Evolutionary conservation across 2,329 filamentous ascomycete species (phyloP).

Genomic region (Phialemonium atrogriseum): DNA sequence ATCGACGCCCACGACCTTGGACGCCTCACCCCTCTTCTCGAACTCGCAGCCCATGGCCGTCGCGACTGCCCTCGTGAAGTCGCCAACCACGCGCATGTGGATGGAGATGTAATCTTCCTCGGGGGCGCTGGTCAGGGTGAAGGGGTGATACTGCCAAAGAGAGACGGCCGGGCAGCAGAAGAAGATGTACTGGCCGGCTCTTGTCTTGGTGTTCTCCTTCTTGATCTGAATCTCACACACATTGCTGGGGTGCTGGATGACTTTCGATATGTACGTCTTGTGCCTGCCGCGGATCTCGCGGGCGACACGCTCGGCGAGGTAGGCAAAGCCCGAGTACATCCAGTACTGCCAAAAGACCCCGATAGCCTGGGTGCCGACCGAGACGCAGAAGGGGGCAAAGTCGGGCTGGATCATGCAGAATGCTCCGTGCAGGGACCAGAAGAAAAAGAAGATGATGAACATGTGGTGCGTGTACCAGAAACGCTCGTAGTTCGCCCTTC

Average conservation of each 20-base stretch:
- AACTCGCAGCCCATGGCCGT: slow-evolving; percentile 69
- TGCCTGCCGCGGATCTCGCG: slow-evolving; percentile 73
- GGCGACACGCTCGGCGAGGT: slow-evolving; percentile 70
- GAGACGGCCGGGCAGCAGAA: slow-evolving; percentile 80
- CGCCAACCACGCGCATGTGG: slow-evolving; percentile 73
- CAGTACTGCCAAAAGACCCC: slow-evolving; percentile 88
- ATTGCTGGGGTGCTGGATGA: slow-evolving; percentile 82
- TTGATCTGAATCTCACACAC: slow-evolving; percentile 90
- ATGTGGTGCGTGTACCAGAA: slow-evolving; percentile 91
- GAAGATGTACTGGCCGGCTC: slow-evolving; percentile 82
- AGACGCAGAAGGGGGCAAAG: slow-evolving; percentile 67
- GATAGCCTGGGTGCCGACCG: slow-evolving; percentile 54
- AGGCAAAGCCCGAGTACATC: slow-evolving; percentile 74
- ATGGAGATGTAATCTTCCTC: slow-evolving; percentile 88
- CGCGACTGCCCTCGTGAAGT: slow-evolving; percentile 67
- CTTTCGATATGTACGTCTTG: slow-evolving; percentile 81
- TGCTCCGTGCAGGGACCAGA: slow-evolving; percentile 83
- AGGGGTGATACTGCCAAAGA: slow-evolving; percentile 83
- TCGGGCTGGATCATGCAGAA: slow-evolving; percentile 90
- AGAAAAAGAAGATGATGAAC: slow-evolving; percentile 81
- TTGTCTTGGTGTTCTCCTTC: slow-evolving; percentile 77
- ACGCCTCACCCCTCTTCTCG: slow-evolving; percentile 46
- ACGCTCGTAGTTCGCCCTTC: slow-evolving; percentile 75
- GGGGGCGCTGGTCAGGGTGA: slow-evolving; percentile 77
- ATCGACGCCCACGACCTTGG: slow-evolving; percentile 62